Evolutionary conservation across 441 rosid species (phyloP).

Genomic region (Mallotus repandus): DNA sequence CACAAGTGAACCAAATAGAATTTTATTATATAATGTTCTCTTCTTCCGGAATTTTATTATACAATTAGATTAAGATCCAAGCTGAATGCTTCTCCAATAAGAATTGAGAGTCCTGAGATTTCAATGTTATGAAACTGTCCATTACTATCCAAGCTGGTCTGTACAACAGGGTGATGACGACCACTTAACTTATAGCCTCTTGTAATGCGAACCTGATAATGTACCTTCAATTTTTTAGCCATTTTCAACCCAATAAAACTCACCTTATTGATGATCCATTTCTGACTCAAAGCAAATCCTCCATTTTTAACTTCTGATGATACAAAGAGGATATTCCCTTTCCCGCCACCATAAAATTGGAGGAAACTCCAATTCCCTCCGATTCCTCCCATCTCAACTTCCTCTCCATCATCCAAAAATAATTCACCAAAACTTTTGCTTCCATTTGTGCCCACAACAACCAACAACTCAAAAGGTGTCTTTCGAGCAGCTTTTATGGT

Average conservation of each 20-base stretch:
- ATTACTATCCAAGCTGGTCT: background rate
- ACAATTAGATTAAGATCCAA: constrained; percentile 5
- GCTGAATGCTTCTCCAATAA: constrained; percentile 17
- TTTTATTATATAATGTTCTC: too few species aligned
- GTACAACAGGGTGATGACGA: background rate
- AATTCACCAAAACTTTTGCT: constrained; percentile 44
- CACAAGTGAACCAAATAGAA: too few species aligned
- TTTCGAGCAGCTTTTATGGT: constrained; percentile 56
- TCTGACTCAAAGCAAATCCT: constrained; percentile 46
- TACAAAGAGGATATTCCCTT: constrained; percentile 28
- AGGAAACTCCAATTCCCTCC: constrained; percentile 55
- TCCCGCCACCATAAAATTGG: constrained; percentile 32
- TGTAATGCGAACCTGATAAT: background rate
- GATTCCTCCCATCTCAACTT: constrained; percentile 44
- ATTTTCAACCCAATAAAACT: constrained; percentile 52
- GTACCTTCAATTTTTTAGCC: background rate
- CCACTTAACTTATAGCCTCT: constrained; percentile 17
- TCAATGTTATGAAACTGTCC: constrained; percentile 16
- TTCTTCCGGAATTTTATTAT: background rate
- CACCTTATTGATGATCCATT: constrained; percentile 53
- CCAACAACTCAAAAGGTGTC: constrained; percentile 56
- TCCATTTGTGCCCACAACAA: constrained; percentile 39
- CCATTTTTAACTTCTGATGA: constrained; percentile 52
- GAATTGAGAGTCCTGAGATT: constrained; percentile 1
- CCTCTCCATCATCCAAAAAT: constrained; percentile 74